These are phyloP conservation scores for Fraxinus xanthoxyloides DNA, from an alignment of 305 asterid species.

Conservation along the genomic window DNA sequence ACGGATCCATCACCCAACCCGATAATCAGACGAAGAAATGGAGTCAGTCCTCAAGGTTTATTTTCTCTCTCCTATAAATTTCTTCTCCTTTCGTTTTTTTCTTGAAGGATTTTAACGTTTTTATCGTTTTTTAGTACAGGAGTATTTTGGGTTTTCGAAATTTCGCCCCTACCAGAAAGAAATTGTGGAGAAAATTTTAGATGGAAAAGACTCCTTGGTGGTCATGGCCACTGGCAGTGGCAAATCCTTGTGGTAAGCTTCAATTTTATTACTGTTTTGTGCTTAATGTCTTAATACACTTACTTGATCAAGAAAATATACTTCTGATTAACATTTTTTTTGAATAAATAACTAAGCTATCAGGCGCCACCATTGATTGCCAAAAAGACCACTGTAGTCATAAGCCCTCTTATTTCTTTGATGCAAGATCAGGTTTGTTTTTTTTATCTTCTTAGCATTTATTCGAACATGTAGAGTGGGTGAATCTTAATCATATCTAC, in stretches of 20 bases:
- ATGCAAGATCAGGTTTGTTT: constrained; percentile 90
- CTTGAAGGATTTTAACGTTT: not conserved
- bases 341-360: constrained; percentile 51
- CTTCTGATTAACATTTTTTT: not conserved
- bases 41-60: constrained; percentile 65
- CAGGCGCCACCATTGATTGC: constrained; percentile 85
- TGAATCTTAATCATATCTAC: constrained; percentile 1
- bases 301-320: not conserved
- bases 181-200: constrained; percentile 58
- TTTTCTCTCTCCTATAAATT: not conserved
- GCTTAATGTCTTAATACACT: not conserved
- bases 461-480: not conserved
- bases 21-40: constrained; percentile 27
- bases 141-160: constrained; percentile 75
- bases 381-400: constrained; percentile 72
- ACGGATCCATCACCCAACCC: not conserved
- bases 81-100: constrained; percentile 3
- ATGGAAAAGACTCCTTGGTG: constrained; percentile 75
- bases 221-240: constrained; percentile 98
- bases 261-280: constrained; percentile 10
- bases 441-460: not conserved
- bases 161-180: constrained; percentile 91
- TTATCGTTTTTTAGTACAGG: constrained; percentile 36
- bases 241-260: constrained; percentile 76
- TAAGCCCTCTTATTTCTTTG: constrained; percentile 89